Evolutionary conservation across 2,329 filamentous ascomycete species (phyloP).

Genomic region (Fusarium verticillioides): DNA sequence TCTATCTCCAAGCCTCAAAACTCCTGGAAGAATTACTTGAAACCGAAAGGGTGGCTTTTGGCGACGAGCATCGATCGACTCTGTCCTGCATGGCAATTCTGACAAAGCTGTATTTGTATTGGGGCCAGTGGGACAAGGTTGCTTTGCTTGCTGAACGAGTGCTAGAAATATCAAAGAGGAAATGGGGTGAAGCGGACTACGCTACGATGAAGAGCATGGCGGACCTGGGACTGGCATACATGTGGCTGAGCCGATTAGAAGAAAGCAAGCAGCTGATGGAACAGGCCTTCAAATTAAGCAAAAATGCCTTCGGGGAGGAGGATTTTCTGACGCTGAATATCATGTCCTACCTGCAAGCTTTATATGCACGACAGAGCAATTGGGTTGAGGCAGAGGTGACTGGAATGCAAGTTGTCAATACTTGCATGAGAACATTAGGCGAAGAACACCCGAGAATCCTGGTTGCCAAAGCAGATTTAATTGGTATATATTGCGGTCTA

Average conservation of each 20-base stretch:
- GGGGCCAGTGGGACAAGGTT: accelerated
- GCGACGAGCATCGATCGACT: background rate
- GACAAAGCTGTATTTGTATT: accelerated
- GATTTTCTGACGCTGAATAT: too few relatives aligned
- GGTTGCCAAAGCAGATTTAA: accelerated
- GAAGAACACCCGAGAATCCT: accelerated
- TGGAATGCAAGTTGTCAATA: accelerated
- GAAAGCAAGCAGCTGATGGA: accelerated
- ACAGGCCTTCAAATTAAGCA: accelerated
- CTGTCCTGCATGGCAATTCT: accelerated
- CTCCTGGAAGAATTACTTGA: background rate
- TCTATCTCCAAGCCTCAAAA: accelerated
- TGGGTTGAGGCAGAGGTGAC: background rate
- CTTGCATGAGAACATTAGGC: accelerated
- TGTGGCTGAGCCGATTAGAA: accelerated
- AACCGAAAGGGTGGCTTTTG: accelerated
- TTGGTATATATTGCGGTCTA: accelerated
- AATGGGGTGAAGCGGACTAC: accelerated
- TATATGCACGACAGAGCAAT: accelerated
- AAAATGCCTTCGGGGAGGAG: too few relatives aligned
- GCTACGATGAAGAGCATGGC: accelerated
- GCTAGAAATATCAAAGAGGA: accelerated
- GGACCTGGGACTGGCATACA: accelerated
- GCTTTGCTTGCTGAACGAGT: accelerated
- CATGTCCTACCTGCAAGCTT: accelerated